phyloP scores from a whole-genome alignment of 352 stramenopile species.

The Pilasporangium apinafurcum region DNA sequence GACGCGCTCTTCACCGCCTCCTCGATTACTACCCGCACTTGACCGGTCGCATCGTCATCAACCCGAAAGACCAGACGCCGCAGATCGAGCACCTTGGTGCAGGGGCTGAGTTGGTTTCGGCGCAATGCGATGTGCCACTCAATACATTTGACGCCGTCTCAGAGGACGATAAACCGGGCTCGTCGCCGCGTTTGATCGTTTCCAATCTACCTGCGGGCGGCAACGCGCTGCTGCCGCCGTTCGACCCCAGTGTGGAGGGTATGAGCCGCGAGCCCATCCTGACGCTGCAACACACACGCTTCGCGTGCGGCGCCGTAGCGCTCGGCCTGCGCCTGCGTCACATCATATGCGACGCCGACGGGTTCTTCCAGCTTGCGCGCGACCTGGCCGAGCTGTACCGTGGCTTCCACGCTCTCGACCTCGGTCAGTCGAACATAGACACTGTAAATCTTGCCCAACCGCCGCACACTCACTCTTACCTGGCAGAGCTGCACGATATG shows the following conservation, averaged over 20 bases:
- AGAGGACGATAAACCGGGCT: constrained; percentile 8
- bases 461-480: not conserved
- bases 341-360: constrained; percentile 11
- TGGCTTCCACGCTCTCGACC: not conserved
- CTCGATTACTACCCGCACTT: not conserved
- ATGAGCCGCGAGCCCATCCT: constrained; percentile 9
- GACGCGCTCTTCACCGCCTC: not conserved
- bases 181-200: constrained; percentile 8
- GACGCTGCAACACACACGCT: constrained; percentile 14
- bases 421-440: not conserved
- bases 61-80: not conserved
- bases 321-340: constrained; percentile 11
- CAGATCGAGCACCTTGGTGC: not conserved
- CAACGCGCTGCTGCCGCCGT: constrained; percentile 11
- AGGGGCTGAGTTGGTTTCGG: not conserved
- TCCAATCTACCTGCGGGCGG: constrained; percentile 12
- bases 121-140: not conserved
- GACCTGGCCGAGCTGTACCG: constrained; percentile 13
- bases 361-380: constrained; percentile 15
- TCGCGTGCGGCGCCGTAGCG: constrained; percentile 11
- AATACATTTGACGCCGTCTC: not conserved
- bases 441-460: not conserved
- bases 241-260: constrained; percentile 7
- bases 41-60: not conserved
- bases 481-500: not conserved